Percentiles rank a stretch among this genome's conserved stretches.
These are phyloP conservation scores for Botrytis galanthina DNA, from an alignment of 2,329 filamentous ascomycete species.

Conservation along the genomic window DNA sequence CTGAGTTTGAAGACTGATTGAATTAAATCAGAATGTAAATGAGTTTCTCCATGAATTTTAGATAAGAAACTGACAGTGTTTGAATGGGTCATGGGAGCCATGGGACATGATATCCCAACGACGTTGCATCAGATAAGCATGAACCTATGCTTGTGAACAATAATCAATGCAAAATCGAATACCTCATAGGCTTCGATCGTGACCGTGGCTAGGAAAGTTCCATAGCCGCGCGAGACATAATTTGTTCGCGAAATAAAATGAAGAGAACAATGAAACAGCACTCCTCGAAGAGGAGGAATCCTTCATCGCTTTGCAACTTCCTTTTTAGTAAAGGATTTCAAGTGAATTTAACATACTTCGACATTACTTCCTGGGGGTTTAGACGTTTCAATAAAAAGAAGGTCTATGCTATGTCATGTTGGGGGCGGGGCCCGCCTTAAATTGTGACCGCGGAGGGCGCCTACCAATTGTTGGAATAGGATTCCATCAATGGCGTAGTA, in stretches of 20 bases:
- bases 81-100: background rate
- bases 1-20: background rate
- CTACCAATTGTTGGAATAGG: background rate
- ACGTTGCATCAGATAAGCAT: background rate
- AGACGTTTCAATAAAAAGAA: background rate
- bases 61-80: background rate
- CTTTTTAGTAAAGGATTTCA: background rate
- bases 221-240: background rate
- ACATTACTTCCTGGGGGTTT: background rate
- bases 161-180: background rate
- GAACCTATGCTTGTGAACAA: background rate
- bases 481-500: background rate
- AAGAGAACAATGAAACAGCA: background rate
- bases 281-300: background rate
- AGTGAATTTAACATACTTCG: background rate
- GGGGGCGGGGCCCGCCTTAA: background rate
- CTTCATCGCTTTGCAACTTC: background rate
- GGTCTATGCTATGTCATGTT: background rate
- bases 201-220: background rate
- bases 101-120: background rate
- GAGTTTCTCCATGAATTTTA: background rate
- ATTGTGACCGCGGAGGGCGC: background rate
- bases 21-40: accelerated
- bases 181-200: background rate
- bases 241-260: background rate